phyloP scores from a whole-genome alignment of 768 basidiomycete genomes.

The Lactarius deliciosus region DNA sequence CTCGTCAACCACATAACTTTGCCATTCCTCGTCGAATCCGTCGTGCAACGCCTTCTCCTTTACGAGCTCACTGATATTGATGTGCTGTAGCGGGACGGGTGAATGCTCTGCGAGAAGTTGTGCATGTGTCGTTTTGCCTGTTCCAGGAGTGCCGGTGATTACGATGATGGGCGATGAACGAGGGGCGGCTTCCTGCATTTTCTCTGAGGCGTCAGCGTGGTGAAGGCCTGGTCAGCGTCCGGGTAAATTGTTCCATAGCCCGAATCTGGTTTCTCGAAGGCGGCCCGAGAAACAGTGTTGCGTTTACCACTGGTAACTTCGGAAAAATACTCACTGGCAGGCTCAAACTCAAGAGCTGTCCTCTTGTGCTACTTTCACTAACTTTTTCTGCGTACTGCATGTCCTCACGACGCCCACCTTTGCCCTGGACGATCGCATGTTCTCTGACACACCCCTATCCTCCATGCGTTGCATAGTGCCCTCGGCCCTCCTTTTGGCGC shows the following conservation, averaged over 20 bases:
- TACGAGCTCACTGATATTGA: conserved; percentile 90
- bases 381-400: not conserved
- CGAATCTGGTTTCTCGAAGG: not conserved
- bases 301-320: too few relatives aligned
- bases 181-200: conserved; percentile 19
- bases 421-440: not conserved
- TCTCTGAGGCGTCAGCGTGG: not conserved
- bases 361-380: not conserved
- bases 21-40: conserved; percentile 92
- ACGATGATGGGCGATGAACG: conserved; percentile 63
- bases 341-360: not conserved
- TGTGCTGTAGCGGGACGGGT: conserved; percentile 65
- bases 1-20: conserved; percentile 90
- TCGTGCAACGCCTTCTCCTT: conserved; percentile 81
- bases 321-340: too few relatives aligned
- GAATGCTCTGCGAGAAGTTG: conserved; percentile 76
- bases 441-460: not conserved
- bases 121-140: conserved; percentile 93
- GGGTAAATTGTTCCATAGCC: not conserved
- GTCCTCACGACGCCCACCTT: not conserved
- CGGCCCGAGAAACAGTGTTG: not conserved
- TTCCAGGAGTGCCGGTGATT: conserved; percentile 92
- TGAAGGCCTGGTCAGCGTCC: not conserved
- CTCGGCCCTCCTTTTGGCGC: not conserved
- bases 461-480: not conserved